These are phyloP conservation scores for Cladophialophora psammophila DNA, from an alignment of 2,329 filamentous ascomycete genomes.

Conservation along the genomic window DNA sequence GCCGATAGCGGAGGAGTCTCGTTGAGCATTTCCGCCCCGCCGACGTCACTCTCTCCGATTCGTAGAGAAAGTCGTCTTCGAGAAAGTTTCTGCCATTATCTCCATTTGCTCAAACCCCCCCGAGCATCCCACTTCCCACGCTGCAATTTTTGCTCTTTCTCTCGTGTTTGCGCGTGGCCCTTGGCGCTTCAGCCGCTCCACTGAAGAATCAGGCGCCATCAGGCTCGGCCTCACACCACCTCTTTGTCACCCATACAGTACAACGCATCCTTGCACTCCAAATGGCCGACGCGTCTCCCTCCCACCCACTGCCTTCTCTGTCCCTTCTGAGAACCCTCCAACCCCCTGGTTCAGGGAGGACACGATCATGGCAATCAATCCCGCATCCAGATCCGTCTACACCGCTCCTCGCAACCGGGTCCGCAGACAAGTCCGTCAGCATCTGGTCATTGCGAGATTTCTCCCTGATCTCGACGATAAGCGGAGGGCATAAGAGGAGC, in stretches of 20 bases:
- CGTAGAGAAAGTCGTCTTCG: neutral
- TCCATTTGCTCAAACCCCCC: slow-evolving; percentile 1
- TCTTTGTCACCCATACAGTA: neutral
- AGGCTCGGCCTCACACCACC: slow-evolving; percentile 9
- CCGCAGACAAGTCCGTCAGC: slow-evolving; percentile 83
- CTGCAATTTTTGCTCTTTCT: neutral
- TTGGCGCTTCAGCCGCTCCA: neutral
- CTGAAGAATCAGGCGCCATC: neutral
- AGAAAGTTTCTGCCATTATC: neutral
- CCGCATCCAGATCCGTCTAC: slow-evolving; percentile 77
- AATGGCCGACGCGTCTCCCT: slow-evolving; percentile 20
- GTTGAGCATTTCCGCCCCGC: slow-evolving; percentile 14
- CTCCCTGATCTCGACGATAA: slow-evolving; percentile 77
- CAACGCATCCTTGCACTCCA: slow-evolving; percentile 8
- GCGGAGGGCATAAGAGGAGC: slow-evolving; percentile 88
- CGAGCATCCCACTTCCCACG: neutral
- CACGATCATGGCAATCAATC: slow-evolving; percentile 81
- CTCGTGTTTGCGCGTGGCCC: neutral
- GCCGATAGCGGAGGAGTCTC: neutral
- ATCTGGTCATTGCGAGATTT: slow-evolving; percentile 87
- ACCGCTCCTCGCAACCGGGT: slow-evolving; percentile 86
- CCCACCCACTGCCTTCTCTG: slow-evolving; percentile 22
- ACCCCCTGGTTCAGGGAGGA: slow-evolving; percentile 36
- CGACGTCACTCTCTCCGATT: slow-evolving; percentile 8
- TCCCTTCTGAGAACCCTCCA: slow-evolving; percentile 32